Evolutionary conservation across 345 rosid genomes (phyloP), one percentile per base, ranked within the genome.

Genomic region (Nasturtium officinale): DNA sequence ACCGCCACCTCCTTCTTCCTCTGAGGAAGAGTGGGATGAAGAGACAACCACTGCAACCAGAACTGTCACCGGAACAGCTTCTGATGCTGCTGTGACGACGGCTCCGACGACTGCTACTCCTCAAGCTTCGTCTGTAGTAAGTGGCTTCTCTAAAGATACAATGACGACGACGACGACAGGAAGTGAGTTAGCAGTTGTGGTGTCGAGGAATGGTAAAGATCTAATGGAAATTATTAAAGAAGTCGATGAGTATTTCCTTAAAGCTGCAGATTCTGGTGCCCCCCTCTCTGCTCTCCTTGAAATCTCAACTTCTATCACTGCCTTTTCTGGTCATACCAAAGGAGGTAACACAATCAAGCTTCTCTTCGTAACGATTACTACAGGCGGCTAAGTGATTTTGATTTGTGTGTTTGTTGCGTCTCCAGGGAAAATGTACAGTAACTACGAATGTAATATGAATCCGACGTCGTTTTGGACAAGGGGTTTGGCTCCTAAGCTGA

Each of bases 171-270:
- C 77, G 0, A 72, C 73, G 0, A 59, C 79, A 1, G 87, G 83
- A 59, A 89, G 87, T 52, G 94, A 87, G 76, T 82, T 94, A 64
- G 97, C 97, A 0, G 81, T 91, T 74, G 97, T 95, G 56, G 90
- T 86, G 53, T 82, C 97, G 5, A 87, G 96, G 59, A 89, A 87
- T 53, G 80, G 82, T 30, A 95, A 95, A 76, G 97, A 91, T 80
- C 86, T 95, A 12, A 79, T 76, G 72, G 96, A 89, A 87, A 95
- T 95, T 48, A 83, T 86, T 7, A 91, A 91, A 71, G 96, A 95
- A 77, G 91, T 95, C 7, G 99, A 95, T 70, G 99, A 89, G 45
- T 95, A 95, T 69, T 95, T 91, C 61, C 80, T 85, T 26, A 88
- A 82, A 71, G 96, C 97, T 40, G 93, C 97, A 18, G 87, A 88